phyloP scores from a whole-genome alignment of 331 rosid genomes.

The Spiraea crenata region DNA sequence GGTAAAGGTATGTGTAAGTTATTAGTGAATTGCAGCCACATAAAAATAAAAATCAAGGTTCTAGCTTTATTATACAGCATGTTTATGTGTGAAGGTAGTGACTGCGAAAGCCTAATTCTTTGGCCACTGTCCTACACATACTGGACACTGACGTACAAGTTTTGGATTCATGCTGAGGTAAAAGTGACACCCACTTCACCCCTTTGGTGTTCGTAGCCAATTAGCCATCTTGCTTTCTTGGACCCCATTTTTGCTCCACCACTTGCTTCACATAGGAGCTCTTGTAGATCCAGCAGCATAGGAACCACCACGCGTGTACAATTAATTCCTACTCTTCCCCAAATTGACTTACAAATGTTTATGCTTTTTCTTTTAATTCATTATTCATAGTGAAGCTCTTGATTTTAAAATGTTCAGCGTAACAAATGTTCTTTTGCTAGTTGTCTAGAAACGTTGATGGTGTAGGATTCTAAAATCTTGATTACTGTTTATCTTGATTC shows the following conservation, averaged over 20 bases:
- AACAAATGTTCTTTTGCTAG: too few species aligned
- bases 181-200: slow-evolving; percentile 16
- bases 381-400: slow-evolving; percentile 2
- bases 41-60: too few species aligned
- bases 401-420: neutral
- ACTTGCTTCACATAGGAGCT: neutral
- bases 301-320: neutral
- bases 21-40: too few species aligned
- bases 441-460: too few species aligned
- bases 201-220: neutral
- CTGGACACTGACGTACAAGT: neutral
- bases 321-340: neutral
- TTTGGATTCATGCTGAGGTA: slow-evolving; percentile 5
- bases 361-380: neutral
- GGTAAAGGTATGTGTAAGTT: too few species aligned
- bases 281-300: neutral
- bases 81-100: neutral
- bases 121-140: slow-evolving; percentile 2
- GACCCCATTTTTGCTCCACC: slow-evolving; percentile 14
- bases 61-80: too few species aligned
- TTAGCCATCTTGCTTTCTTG: neutral
- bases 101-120: slow-evolving; percentile 10
- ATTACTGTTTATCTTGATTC: too few species aligned
- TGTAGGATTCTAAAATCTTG: too few species aligned
- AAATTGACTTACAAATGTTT: neutral